Evolutionary conservation across 176 grass and related monocot species (phyloP), one percentile per base, ranked within the genome.

Genomic region (Paspalum notatum): DNA sequence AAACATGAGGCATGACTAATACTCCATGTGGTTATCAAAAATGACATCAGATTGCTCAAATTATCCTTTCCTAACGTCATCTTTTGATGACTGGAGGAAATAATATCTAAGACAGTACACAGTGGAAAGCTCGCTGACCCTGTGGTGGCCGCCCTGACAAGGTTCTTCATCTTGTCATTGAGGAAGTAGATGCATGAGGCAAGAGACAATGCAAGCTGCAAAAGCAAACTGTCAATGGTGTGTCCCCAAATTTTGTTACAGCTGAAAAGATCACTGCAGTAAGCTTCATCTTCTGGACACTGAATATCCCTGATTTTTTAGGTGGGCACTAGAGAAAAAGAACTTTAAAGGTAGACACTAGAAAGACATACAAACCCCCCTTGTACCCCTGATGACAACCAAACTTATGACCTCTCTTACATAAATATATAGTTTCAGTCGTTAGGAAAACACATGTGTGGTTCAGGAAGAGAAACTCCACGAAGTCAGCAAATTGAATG

Each of bases 131-230:
- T 59, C 76, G 83, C 92, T 94, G 49, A 98, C 96, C 96, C 96
- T 56, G 90, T 98, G 14, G 79, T 16, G n/a, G 80, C 93, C 0
- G 96, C 96, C 79, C 92, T 92, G 52, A 47, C 20, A 60, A 88
- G 66, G 70, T 91, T 87, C 65, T 98, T 98, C 92, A 95, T 95
- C 87, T 95, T 98, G 7, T 93, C 90, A 43, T 95, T 98, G 45
- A 98, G 92, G n/a, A 98, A 95, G 56, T 91, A 95, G 76, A 98
- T 85, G 71, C 96, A 98, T 12, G 90, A 80, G 12, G 87, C 6
- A 3, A 98, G 84, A 78, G 92, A 91, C 41, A 98, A 67, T 7
- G 88, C 87, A 82, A 98, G 88, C 95, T 95, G 86, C 75, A 82
- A 68, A 69, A 87, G 26, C 84, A 55, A 85, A 61, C 8, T 11